Evolutionary conservation across 2,329 filamentous ascomycete species (phyloP), one percentile per base, ranked within the genome.

Genomic region (Fusarium sterilihyphosum): DNA sequence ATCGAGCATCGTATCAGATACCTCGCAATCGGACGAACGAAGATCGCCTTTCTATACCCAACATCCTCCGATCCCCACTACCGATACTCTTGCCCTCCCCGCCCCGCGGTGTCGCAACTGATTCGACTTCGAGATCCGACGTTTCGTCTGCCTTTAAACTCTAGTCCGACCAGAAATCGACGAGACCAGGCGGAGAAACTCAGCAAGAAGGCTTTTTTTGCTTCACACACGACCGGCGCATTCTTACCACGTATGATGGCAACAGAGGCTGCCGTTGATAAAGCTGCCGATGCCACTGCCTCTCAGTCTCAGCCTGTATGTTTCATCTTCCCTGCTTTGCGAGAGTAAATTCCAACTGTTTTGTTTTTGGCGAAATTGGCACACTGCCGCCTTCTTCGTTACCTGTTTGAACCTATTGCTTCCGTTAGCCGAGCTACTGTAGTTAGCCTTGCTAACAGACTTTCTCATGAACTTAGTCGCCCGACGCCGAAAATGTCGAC

Each of bases 231-330:
- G 65, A 81, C 79, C 77, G 79, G 81, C 80, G 80, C 78, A 81
- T 80, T 79, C 78, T 81, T 81, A 85, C 84, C 83, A 87, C 88
- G 88, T 88, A 91, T 89, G 88, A 91, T 91, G 89, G 89, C 88
- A 87, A 88, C 88, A 86, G 89, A 89, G 87, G 85, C 86, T 85
- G 85, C 85, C 81, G 83, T 85, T 82, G 83, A 86, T 80, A 86
- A 83, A 83, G 83, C 85, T 83, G 85, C 85, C 82, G 86, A 88
- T 87, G 86, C 85, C 84, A 84, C 86, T 84, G 82, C 84, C 81
- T 83, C 84, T 79, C 83, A 85, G 77, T 78, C 83, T 76, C 82
- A 84, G 81, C 83, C 82, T 78, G 87, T 88, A 77, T 84, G 85
- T 83, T 63, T 38, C 47, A 68, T 57, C 40, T 52, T 40, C 35